phyloP scores from a whole-genome alignment of 495 filamentous ascomycete species.

The Thozetella sp. region DNA sequence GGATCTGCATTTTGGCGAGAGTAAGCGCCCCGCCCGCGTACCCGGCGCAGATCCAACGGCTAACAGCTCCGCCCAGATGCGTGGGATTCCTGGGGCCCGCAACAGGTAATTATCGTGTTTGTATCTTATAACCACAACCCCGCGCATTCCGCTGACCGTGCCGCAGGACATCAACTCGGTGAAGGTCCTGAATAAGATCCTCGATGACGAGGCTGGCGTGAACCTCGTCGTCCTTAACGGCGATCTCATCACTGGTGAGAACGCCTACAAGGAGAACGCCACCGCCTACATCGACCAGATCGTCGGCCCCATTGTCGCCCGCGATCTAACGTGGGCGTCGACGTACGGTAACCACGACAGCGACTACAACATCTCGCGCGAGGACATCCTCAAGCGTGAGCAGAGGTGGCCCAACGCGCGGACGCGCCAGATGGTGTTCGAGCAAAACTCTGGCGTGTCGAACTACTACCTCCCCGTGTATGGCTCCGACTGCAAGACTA shows the following conservation, averaged over 20 bases:
- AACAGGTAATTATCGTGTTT: conserved; percentile 21
- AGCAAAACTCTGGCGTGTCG: conserved; percentile 56
- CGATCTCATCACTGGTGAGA: conserved; percentile 74
- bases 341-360: conserved; percentile 79
- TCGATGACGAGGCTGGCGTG: conserved; percentile 52
- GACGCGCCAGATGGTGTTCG: conserved; percentile 48
- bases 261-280: conserved; percentile 35
- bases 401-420: conserved; percentile 50
- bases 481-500: conserved; percentile 16
- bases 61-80: conserved; percentile 29
- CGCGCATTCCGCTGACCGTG: not conserved
- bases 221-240: conserved; percentile 74
- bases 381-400: conserved; percentile 57
- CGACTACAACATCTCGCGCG: conserved; percentile 58
- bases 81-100: conserved; percentile 57
- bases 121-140: not conserved
- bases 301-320: conserved; percentile 53
- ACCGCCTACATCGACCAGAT: conserved; percentile 59
- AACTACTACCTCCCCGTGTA: conserved; percentile 68
- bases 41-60: not conserved
- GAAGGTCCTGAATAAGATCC: conserved; percentile 59
- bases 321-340: conserved; percentile 61
- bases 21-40: conserved; percentile 28
- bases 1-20: conserved; percentile 72
- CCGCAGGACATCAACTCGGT: conserved; percentile 58